Evolutionary conservation across 2,329 filamentous ascomycete species (phyloP).

Genomic region (Acephala macrosclerotiorum): DNA sequence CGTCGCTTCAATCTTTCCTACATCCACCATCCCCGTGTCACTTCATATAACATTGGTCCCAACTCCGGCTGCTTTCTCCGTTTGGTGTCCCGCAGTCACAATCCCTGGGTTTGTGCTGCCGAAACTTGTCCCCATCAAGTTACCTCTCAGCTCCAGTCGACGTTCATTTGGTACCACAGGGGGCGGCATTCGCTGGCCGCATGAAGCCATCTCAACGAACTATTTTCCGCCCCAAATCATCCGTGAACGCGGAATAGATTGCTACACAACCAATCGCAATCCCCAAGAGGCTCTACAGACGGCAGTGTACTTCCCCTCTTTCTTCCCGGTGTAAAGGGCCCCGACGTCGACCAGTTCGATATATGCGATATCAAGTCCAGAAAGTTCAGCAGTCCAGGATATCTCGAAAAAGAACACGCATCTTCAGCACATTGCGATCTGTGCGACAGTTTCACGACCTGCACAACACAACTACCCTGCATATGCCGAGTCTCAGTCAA

Average conservation of each 20-base stretch:
- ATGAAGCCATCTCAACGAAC: constrained; percentile 2
- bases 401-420: not conserved
- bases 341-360: not conserved
- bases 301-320: not conserved
- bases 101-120: not conserved
- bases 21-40: not conserved
- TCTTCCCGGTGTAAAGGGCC: not conserved
- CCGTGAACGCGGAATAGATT: not conserved
- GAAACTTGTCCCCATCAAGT: not conserved
- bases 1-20: not conserved
- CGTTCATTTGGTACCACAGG: constrained; percentile 6
- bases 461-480: constrained; percentile 12
- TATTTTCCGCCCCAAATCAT: not conserved
- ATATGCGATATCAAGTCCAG: constrained; percentile 32
- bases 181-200: not conserved
- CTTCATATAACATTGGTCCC: not conserved
- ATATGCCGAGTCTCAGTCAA: not conserved
- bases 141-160: not conserved
- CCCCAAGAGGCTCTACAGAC: not conserved
- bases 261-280: not conserved
- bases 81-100: not conserved
- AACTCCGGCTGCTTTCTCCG: constrained; percentile 1
- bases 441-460: constrained; percentile 6
- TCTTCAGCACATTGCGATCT: too few species aligned
- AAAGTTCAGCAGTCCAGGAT: not conserved